These are phyloP conservation scores for Grifola frondosa DNA, from an alignment of 1,284 basidiomycete species.

Conservation along the genomic window DNA sequence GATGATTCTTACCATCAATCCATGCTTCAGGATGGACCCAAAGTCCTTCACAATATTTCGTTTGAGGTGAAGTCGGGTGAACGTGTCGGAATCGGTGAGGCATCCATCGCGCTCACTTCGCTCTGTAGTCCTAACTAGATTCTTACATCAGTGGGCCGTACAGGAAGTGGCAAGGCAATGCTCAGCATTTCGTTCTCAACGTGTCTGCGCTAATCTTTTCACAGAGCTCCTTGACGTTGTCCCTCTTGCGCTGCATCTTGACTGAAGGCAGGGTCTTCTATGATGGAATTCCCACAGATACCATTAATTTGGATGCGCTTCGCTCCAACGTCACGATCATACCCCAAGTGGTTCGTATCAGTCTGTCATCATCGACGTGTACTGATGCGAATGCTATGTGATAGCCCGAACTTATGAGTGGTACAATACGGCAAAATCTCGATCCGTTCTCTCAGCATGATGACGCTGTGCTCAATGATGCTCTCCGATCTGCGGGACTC, in stretches of 20 bases:
- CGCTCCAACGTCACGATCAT: slow-evolving; percentile 51
- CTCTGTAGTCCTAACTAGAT: background rate
- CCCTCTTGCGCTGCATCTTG: slow-evolving; percentile 44
- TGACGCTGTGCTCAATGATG: slow-evolving; percentile 40
- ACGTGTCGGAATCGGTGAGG: slow-evolving; percentile 48
- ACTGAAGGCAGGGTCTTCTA: slow-evolving; percentile 46
- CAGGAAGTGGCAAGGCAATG: slow-evolving; percentile 71
- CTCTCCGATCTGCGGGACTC: slow-evolving; percentile 33
- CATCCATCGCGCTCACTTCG: background rate
- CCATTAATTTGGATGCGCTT: slow-evolving; percentile 65
- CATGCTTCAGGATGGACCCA: slow-evolving; percentile 36
- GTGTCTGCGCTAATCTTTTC: background rate
- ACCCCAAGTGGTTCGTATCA: slow-evolving; percentile 35
- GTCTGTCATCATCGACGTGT: background rate
- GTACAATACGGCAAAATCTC: slow-evolving; percentile 37
- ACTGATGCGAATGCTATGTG: background rate
- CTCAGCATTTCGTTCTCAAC: background rate
- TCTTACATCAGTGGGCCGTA: slow-evolving; percentile 50
- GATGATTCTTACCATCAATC: background rate
- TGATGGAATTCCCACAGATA: slow-evolving; percentile 30
- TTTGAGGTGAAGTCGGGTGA: slow-evolving; percentile 53
- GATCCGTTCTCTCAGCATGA: slow-evolving; percentile 53
- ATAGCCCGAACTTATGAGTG: slow-evolving; percentile 43
- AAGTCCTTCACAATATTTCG: slow-evolving; percentile 48
- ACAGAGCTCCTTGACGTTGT: slow-evolving; percentile 39